Evolutionary conservation across 2,329 filamentous ascomycete genomes (phyloP).

Genomic region (Cytospora leucostoma): DNA sequence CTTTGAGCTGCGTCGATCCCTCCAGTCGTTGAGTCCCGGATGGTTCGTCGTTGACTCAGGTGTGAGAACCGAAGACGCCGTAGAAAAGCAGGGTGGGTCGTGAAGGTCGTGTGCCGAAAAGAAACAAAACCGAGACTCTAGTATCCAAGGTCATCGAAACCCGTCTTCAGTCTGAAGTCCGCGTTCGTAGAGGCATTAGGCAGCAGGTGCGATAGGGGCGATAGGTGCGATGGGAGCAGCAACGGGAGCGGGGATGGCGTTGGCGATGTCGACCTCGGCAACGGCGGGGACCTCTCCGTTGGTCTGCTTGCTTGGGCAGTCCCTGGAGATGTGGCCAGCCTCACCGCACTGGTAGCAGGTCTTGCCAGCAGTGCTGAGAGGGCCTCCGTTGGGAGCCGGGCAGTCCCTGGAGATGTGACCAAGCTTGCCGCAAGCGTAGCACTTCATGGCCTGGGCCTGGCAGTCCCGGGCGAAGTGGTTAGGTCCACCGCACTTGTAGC

Average conservation of each 20-base stretch:
- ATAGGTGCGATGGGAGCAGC: conserved; percentile 45
- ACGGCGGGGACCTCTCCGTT: conserved; percentile 48
- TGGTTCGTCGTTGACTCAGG: background rate
- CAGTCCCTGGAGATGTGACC: conserved; percentile 93
- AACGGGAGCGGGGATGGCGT: conserved; percentile 41
- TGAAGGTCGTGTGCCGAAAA: conserved; percentile 1
- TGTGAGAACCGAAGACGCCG: conserved; percentile 11
- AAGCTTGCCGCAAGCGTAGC: conserved; percentile 94
- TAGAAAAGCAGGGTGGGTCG: conserved; percentile 15
- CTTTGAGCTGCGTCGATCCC: background rate
- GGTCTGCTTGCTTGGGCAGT: conserved; percentile 76
- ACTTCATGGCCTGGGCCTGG: conserved; percentile 98
- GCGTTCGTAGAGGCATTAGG: conserved; percentile 33
- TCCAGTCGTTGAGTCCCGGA: background rate
- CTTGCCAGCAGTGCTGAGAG: conserved; percentile 94
- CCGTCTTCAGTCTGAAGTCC: background rate
- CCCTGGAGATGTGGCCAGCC: conserved; percentile 92
- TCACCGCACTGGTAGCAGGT: conserved; percentile 98
- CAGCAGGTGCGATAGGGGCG: conserved; percentile 48
- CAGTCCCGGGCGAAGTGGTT: conserved; percentile 99
- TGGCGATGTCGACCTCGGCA: conserved; percentile 47
- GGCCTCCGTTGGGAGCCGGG: conserved; percentile 93
- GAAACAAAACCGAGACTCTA: conserved; percentile 1
- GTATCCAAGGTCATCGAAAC: background rate
- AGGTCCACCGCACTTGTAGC: conserved; percentile 78